Conservation (phyloP, 2,329 filamentous ascomycete genomes). For the Pseudohalonectria lignicola region DNA sequence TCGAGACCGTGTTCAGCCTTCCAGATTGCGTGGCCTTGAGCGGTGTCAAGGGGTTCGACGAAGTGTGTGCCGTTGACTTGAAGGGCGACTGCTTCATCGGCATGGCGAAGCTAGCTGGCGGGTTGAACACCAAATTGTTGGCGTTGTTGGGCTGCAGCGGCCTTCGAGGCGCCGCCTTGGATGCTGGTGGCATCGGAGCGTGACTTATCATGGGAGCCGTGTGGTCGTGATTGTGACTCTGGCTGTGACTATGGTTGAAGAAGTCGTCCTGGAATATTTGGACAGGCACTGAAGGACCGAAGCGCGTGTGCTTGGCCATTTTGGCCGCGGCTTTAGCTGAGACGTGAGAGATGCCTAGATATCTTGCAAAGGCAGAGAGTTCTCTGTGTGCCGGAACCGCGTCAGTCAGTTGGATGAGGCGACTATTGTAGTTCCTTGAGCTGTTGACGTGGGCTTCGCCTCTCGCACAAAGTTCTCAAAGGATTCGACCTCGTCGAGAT, state of each 20-base stretch:
- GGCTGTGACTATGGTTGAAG: slow-evolving; percentile 29
- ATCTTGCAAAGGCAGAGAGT: no score
- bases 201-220: slow-evolving; percentile 42
- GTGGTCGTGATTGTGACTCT: no score
- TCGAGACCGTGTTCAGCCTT: slow-evolving; percentile 55
- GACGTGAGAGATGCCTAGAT: no score
- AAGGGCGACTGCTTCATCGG: slow-evolving; percentile 54
- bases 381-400: no score
- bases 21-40: slow-evolving; percentile 42
- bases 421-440: no score
- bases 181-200: slow-evolving; percentile 41
- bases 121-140: slow-evolving; percentile 61
- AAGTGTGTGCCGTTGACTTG: slow-evolving; percentile 46
- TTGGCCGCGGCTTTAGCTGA: no score
- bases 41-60: slow-evolving; percentile 48
- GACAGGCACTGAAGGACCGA: slow-evolving; percentile 34
- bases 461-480: no score
- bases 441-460: no score
- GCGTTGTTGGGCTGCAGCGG: slow-evolving; percentile 39
- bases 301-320: slow-evolving; percentile 43
- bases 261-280: slow-evolving; percentile 42
- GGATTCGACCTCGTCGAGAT: no score
- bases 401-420: no score
- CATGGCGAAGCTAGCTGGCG: slow-evolving; percentile 30
- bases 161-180: slow-evolving; percentile 28